Percentiles rank a stretch among this genome's conserved stretches.
Evolutionary conservation across 1,284 basidiomycete species (phyloP).

Genomic region (Sporisorium iseilematis-ciliati): DNA sequence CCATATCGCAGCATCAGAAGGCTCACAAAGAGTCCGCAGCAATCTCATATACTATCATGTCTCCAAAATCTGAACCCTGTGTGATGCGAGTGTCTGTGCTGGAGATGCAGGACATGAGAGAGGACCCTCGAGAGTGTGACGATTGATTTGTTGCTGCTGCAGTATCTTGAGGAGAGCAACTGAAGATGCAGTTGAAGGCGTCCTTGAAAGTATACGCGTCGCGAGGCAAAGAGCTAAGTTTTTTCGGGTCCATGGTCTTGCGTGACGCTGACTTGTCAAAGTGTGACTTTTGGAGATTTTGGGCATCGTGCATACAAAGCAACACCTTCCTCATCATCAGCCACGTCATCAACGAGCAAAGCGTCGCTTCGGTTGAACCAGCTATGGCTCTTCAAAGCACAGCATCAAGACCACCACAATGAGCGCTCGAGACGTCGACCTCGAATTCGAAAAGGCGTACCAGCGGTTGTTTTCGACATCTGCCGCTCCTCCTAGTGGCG

Average conservation of each 20-base stretch:
- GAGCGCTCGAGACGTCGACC: conserved; percentile 41
- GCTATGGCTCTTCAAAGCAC: conserved; percentile 5
- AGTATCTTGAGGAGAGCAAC: not conserved
- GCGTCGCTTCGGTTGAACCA: not conserved
- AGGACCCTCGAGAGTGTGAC: not conserved
- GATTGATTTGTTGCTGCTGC: not conserved
- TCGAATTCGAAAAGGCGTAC: conserved; percentile 44
- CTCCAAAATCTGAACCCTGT: conserved; percentile 15
- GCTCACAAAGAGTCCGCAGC: conserved; percentile 54
- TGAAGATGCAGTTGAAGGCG: not conserved
- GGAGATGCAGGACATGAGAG: not conserved
- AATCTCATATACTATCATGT: conserved; percentile 52
- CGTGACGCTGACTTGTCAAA: not conserved
- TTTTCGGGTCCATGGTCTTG: not conserved
- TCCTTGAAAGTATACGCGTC: conserved; percentile 1
- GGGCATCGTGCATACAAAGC: conserved; percentile 1
- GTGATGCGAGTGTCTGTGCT: not conserved
- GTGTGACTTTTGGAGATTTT: conserved; percentile 9
- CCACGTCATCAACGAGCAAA: not conserved
- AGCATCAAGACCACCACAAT: conserved; percentile 10
- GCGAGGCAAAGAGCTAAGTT: conserved; percentile 3
- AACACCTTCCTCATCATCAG: not conserved
- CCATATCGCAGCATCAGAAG: conserved; percentile 56
- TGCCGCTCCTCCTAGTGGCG: not conserved
- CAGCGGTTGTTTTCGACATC: conserved; percentile 34